Percentiles rank a stretch among this genome's conserved stretches.
phyloP scores from a whole-genome alignment of 768 basidiomycete genomes.

The Tricholoma matsutake region DNA sequence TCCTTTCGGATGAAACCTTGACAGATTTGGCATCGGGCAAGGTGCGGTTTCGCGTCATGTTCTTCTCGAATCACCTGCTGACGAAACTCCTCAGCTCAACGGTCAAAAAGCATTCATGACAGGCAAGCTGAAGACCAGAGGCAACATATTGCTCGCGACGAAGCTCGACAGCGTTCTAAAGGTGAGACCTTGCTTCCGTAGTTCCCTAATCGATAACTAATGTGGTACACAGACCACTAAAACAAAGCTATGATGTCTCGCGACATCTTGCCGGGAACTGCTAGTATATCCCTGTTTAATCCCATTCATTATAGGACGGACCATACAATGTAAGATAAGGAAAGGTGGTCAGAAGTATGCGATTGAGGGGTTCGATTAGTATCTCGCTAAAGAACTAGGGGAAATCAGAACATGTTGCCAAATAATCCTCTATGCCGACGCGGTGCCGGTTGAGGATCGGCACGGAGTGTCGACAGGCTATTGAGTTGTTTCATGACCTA shows the following conservation, averaged over 20 bases:
- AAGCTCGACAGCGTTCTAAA: constrained; percentile 85
- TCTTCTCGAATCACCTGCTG: not conserved
- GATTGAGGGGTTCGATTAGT: not conserved
- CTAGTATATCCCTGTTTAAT: constrained; percentile 11
- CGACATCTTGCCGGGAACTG: not conserved
- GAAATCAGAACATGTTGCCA: constrained; percentile 59
- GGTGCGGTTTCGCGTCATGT: constrained; percentile 33
- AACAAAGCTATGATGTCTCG: constrained; percentile 39
- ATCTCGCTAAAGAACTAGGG: not conserved
- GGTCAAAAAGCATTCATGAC: constrained; percentile 97
- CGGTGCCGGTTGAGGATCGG: constrained; percentile 73
- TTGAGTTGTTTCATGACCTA: constrained; percentile 97
- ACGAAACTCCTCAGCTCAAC: constrained; percentile 51
- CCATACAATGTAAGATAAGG: constrained; percentile 5
- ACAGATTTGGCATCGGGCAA: constrained; percentile 69
- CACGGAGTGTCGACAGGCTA: constrained; percentile 81
- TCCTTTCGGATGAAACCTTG: constrained; percentile 75
- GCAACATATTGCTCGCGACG: constrained; percentile 92
- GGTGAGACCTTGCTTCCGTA: constrained; percentile 37
- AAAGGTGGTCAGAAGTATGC: constrained; percentile 5
- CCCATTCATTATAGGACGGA: constrained; percentile 5
- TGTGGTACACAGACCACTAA: constrained; percentile 32
- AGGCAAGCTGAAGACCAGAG: constrained; percentile 88
- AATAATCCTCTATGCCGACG: constrained; percentile 79
- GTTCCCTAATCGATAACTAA: not conserved